Base-by-base conservation (phyloP, 73 alveolate genomes). In the Stentor roeselii region DNA sequence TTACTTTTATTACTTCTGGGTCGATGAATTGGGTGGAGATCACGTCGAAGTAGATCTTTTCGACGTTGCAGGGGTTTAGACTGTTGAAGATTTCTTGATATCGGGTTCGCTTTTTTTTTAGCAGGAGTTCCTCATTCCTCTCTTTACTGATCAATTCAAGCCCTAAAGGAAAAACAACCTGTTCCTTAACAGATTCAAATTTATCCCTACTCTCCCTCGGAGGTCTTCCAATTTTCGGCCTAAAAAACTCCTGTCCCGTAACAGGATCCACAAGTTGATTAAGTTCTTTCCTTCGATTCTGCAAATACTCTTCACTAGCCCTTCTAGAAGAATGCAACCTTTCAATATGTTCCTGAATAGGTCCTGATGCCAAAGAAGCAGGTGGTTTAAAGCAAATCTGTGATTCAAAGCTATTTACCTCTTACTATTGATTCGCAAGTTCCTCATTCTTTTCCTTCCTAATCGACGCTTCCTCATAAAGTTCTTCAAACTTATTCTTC, bases 401-500 rank as follows among this genome's bases (percentile, higher is more conserved):
- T 50, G 67, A 50, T 50, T 50, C 80, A 2, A 30, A 21, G 11
- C 80, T 67, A 67, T 21, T 27, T 67, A 67, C 21, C 41, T 32
- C 41, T 67, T 67, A 67, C 80, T 21, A 21, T 67, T 67, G 80
- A 1, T 67, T 34, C 21, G 11, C 37, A 21, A 67, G 11, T 67
- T 67, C 80, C 2, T 67, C 80, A 21, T 67, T 21, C 2, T 32
- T 67, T 67, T 21, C 37, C 34, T 67, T 67, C 41, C 80, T 67
- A 27, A 67, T 30, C 34, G n/a, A 14, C 14, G 80, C 80, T 67
- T 67, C 80, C 34, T 67, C 80, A 67, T 67, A 67, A 15, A 67
- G 41, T 32, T 67, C 80, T 21, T 30, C 14, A 34, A 67, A 67
- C 2, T 67, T 67, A 34, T 67, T 32, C 2, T 67, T 67, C 42